Percentiles rank a stretch among this genome's conserved stretches.
phyloP scores from a whole-genome alignment of 257 asterid species.

The Agastache rugosa region DNA sequence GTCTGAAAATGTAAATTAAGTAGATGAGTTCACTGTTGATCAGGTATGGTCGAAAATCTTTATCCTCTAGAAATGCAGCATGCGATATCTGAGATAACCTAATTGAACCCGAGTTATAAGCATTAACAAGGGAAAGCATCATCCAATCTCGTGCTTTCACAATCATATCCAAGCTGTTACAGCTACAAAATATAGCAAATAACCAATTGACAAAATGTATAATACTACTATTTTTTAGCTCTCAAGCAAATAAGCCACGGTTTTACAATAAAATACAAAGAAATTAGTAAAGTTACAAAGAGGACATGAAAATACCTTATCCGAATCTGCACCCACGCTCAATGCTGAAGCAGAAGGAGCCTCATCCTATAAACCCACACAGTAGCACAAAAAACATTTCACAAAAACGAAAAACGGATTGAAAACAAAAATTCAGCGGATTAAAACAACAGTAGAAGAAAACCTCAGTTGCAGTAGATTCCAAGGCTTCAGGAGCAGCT shows the following conservation, averaged over 20 bases:
- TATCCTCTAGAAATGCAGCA: background rate
- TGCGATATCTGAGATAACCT: background rate
- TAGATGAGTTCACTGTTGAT: background rate
- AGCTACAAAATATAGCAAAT: conserved; percentile 2
- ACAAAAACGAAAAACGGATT: conserved; percentile 24
- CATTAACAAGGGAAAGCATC: background rate
- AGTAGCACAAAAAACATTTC: conserved; percentile 29
- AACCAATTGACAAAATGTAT: conserved; percentile 15
- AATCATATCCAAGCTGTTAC: background rate
- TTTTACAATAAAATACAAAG: background rate
- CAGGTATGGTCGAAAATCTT: background rate
- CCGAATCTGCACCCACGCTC: conserved; percentile 57
- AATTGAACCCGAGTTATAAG: background rate
- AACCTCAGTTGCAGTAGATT: conserved; percentile 55
- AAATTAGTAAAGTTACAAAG: background rate
- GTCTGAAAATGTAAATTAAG: background rate
- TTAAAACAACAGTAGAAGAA: background rate
- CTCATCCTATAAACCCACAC: conserved; percentile 45
- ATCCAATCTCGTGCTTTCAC: background rate
- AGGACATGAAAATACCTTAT: conserved; percentile 44
- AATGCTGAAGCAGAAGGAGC: conserved; percentile 47
- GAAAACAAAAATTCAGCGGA: background rate
- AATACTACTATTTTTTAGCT: background rate
- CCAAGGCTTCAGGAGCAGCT: conserved; percentile 76
- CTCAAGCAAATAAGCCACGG: background rate